A percentile compares a stretch with the other conserved stretches of the same genome.
phyloP scores from a whole-genome alignment of 768 basidiomycete genomes.

The Mrakia gelida region DNA sequence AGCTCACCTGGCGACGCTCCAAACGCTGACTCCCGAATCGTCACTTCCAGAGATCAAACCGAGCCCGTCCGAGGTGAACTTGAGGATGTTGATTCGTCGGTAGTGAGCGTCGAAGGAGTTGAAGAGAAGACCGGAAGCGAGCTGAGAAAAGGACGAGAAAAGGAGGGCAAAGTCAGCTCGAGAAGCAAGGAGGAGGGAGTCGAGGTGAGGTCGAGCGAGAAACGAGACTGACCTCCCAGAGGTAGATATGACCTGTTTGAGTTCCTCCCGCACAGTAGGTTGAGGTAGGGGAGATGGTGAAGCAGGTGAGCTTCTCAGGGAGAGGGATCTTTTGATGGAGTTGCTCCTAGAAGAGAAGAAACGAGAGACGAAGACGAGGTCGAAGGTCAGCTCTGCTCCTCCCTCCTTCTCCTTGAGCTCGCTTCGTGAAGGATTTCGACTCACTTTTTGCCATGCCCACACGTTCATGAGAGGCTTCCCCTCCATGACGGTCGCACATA shows the following conservation, averaged over 20 bases:
- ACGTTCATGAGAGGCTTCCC: constrained; percentile 85
- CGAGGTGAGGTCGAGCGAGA: constrained; percentile 10
- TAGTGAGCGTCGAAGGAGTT: constrained; percentile 95
- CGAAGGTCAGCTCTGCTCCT: constrained; percentile 6
- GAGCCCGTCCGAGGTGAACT: constrained; percentile 75
- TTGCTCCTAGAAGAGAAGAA: constrained; percentile 66
- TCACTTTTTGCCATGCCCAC: constrained; percentile 89
- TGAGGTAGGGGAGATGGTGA: constrained; percentile 68
- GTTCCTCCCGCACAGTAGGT: constrained; percentile 83
- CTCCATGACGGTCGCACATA: constrained; percentile 76
- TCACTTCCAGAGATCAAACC: constrained; percentile 81
- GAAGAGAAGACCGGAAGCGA: constrained; percentile 88
- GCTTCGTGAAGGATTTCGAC: constrained; percentile 19
- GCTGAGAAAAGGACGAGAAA: constrained; percentile 49
- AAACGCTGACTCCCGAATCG: constrained; percentile 82
- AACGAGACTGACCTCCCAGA: constrained; percentile 77
- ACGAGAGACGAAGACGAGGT: constrained; percentile 3
- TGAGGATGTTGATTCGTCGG: constrained; percentile 73
- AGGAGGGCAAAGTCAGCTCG: neutral
- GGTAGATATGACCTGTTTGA: constrained; percentile 76
- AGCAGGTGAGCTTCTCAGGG: constrained; percentile 80
- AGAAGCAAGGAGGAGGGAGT: neutral
- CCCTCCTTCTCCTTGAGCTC: neutral
- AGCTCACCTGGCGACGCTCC: constrained; percentile 74
- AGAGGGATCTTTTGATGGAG: constrained; percentile 76